phyloP scores from a whole-genome alignment of 805 yeast genomes.

The Allodekkera sacchari region DNA sequence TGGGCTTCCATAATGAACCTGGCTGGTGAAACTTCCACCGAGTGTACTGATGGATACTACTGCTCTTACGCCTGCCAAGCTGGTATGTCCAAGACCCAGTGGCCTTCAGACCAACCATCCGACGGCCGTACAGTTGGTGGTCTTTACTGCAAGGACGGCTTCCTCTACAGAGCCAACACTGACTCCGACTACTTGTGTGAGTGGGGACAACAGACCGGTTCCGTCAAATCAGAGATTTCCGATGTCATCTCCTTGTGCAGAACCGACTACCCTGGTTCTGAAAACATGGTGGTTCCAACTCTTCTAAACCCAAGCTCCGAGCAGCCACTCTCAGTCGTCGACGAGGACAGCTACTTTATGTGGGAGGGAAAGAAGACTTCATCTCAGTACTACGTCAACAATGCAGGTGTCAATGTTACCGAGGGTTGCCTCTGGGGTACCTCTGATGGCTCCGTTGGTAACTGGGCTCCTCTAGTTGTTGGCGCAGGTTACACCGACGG shows the following conservation, averaged over 20 bases:
- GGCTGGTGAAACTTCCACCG: slow-evolving; percentile 34
- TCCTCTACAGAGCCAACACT: slow-evolving; percentile 52
- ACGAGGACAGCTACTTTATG: slow-evolving; percentile 46
- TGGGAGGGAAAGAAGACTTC: slow-evolving; percentile 63
- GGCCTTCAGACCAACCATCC: slow-evolving; percentile 62
- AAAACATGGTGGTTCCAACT: slow-evolving; percentile 72
- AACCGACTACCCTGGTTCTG: slow-evolving; percentile 79
- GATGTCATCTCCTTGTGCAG: slow-evolving; percentile 59
- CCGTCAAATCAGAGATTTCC: slow-evolving; percentile 41
- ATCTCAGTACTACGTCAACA: slow-evolving; percentile 68
- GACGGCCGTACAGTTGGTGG: slow-evolving; percentile 72
- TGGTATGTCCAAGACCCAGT: slow-evolving; percentile 76
- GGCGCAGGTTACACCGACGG: slow-evolving; percentile 66
- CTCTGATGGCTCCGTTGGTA: slow-evolving; percentile 52
- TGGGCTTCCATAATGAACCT: slow-evolving; percentile 53
- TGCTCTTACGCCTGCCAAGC: slow-evolving; percentile 75
- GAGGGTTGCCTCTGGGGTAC: slow-evolving; percentile 72
- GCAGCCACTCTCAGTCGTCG: slow-evolving; percentile 50
- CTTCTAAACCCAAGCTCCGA: slow-evolving; percentile 45
- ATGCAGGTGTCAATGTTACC: slow-evolving; percentile 62
- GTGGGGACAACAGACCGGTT: slow-evolving; percentile 52
- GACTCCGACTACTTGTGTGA: slow-evolving; percentile 49
- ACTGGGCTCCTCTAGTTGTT: slow-evolving; percentile 73
- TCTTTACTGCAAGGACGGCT: slow-evolving; percentile 49
- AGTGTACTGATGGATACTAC: slow-evolving; percentile 59